A percentile compares a stretch with the other conserved stretches of the same genome.
Conservation (phyloP, 148 eudicot genomes). For the Bassia scoparia region DNA sequence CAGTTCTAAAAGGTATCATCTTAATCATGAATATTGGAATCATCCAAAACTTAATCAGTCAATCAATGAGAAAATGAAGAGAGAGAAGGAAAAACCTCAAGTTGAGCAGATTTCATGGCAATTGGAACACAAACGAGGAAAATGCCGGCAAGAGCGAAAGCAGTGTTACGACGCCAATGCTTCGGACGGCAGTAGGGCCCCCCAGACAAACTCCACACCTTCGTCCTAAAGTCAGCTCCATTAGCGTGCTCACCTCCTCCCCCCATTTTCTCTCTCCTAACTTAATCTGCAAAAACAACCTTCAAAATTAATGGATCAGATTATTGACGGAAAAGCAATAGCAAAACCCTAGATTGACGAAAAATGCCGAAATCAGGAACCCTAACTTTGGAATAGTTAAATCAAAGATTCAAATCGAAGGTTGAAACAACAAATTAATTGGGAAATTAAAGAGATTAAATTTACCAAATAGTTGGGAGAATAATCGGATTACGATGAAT, state of each 20-base stretch:
- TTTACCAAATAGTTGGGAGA: background rate
- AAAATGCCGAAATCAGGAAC: constrained; percentile 12
- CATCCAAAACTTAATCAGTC: background rate
- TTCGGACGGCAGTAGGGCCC: constrained; percentile 83
- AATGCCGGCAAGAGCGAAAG: constrained; percentile 70
- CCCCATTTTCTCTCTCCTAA: constrained; percentile 33
- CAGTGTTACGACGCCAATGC: constrained; percentile 96
- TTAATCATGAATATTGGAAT: background rate
- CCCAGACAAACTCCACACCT: constrained; percentile 90
- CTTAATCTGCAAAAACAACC: constrained; percentile 10
- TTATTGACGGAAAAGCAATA: background rate
- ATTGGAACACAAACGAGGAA: constrained; percentile 80
- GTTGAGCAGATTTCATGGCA: constrained; percentile 83
- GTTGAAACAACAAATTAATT: background rate
- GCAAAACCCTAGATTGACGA: constrained; percentile 20
- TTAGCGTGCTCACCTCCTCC: constrained; percentile 61
- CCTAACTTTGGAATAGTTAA: constrained; percentile 10
- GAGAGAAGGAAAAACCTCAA: constrained; percentile 48
- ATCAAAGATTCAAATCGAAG: background rate
- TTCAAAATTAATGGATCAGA: background rate
- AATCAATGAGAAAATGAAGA: background rate
- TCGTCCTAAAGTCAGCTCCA: constrained; percentile 69
- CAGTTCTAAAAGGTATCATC: background rate
- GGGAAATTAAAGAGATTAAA: background rate
- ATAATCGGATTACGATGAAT: background rate